Evolutionary conservation across 345 rosid genomes (phyloP).

Genomic region (Melastoma malabathricum): DNA sequence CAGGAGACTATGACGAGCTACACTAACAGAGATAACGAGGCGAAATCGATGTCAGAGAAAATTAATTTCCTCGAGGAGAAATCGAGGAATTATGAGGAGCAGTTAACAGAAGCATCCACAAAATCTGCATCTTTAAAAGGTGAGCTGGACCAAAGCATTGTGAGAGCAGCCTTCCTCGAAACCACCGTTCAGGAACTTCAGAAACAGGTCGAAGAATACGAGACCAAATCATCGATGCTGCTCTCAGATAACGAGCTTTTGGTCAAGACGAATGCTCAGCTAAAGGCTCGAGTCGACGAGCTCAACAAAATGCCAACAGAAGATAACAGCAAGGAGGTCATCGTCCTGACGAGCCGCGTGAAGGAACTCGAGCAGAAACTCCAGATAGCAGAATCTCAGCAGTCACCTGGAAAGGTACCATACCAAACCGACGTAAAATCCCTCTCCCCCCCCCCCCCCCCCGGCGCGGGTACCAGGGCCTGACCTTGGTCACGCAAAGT

Average conservation of each 20-base stretch:
- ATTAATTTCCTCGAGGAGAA: conserved; percentile 45
- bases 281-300: conserved; percentile 59
- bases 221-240: conserved; percentile 43
- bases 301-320: conserved; percentile 61
- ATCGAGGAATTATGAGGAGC: conserved; percentile 46
- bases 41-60: conserved; percentile 49
- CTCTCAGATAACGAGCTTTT: conserved; percentile 53
- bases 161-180: conserved; percentile 45
- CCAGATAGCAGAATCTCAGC: no score
- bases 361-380: no score
- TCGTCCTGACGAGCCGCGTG: no score
- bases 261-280: conserved; percentile 65
- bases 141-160: conserved; percentile 47
- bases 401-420: no score
- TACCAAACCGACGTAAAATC: no score
- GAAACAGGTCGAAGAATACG: conserved; percentile 42
- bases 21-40: conserved; percentile 65
- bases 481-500: no score
- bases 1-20: conserved; percentile 44
- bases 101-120: conserved; percentile 39
- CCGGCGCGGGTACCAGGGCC: no score
- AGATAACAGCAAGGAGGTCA: no score
- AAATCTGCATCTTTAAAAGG: conserved; percentile 49
- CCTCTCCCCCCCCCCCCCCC: no score
- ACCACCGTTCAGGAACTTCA: conserved; percentile 47